Percentiles rank a stretch among this genome's conserved stretches.
Evolutionary conservation across 352 stramenopile genomes (phyloP).

Genomic region (Pythium vanterpoolii): DNA sequence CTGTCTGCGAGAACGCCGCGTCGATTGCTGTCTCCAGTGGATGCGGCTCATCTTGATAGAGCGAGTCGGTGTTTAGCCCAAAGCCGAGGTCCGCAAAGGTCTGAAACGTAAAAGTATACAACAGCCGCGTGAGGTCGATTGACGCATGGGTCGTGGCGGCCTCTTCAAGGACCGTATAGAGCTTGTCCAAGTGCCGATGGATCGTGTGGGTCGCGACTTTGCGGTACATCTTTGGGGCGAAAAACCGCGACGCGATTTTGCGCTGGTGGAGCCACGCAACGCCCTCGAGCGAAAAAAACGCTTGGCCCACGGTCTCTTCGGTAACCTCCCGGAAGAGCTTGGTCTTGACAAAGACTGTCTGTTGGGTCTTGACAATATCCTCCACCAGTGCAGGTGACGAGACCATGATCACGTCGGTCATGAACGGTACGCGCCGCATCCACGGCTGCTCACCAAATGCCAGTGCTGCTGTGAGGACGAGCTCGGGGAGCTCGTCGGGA

Average conservation of each 20-base stretch:
- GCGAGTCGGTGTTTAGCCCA: not conserved
- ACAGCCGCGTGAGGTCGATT: not conserved
- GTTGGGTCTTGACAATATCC: constrained; percentile 20
- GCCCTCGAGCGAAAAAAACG: constrained; percentile 23
- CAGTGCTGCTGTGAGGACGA: constrained; percentile 5
- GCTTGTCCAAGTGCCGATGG: not conserved
- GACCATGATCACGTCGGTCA: constrained; percentile 18
- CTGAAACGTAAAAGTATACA: constrained; percentile 1
- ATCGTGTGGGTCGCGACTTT: not conserved
- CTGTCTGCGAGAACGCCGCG: not conserved
- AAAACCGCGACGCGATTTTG: constrained; percentile 8
- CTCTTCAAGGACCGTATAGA: not conserved
- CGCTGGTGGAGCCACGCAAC: constrained; percentile 19
- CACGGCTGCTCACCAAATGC: constrained; percentile 11
- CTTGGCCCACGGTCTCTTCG: constrained; percentile 16
- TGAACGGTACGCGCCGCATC: constrained; percentile 7
- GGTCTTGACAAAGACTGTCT: constrained; percentile 16
- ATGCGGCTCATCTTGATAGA: not conserved
- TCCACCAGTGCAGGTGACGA: constrained; percentile 16
- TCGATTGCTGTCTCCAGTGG: constrained; percentile 11
- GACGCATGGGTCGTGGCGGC: not conserved
- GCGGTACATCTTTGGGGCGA: constrained; percentile 2
- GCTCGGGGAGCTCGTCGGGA: constrained; percentile 14
- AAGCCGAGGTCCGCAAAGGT: not conserved
- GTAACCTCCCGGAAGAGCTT: constrained; percentile 6